Conservation (phyloP, 257 asterid species). For the Nicotiana knightiana region DNA sequence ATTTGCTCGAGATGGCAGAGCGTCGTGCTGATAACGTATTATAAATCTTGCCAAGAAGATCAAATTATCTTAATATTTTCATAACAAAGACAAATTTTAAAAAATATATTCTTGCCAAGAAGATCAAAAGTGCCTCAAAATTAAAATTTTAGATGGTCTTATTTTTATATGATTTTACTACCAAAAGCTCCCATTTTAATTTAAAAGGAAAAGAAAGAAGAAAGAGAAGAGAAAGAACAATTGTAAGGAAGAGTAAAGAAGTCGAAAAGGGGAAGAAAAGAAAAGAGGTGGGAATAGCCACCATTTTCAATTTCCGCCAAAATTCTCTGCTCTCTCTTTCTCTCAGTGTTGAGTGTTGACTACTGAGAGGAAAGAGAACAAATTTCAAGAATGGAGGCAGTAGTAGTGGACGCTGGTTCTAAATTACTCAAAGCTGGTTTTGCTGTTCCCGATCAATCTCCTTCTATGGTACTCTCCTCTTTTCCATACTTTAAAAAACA, state of each 20-base stretch:
- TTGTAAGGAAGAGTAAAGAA: not conserved
- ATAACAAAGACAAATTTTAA: too few species aligned
- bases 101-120: too few species aligned
- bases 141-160: too few species aligned
- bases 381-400: conserved; percentile 63
- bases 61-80: too few species aligned
- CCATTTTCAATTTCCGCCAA: not conserved
- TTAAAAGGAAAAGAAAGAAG: not conserved
- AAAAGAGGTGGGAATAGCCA: not conserved
- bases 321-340: too few species aligned
- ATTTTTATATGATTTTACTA: too few species aligned
- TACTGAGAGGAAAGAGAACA: not conserved
- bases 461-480: conserved; percentile 53
- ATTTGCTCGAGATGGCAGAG: too few species aligned
- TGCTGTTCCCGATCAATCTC: conserved; percentile 92
- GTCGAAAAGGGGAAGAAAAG: not conserved
- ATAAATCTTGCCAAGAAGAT: too few species aligned
- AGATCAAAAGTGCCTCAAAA: too few species aligned
- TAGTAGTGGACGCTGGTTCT: conserved; percentile 83
- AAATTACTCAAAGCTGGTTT: conserved; percentile 88
- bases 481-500: not conserved
- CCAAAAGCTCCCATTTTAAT: too few species aligned
- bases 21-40: too few species aligned
- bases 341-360: not conserved
- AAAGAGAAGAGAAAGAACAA: not conserved